Base-by-base conservation (phyloP, 495 filamentous ascomycete species). In the Hypoxylon crocopeplum region DNA sequence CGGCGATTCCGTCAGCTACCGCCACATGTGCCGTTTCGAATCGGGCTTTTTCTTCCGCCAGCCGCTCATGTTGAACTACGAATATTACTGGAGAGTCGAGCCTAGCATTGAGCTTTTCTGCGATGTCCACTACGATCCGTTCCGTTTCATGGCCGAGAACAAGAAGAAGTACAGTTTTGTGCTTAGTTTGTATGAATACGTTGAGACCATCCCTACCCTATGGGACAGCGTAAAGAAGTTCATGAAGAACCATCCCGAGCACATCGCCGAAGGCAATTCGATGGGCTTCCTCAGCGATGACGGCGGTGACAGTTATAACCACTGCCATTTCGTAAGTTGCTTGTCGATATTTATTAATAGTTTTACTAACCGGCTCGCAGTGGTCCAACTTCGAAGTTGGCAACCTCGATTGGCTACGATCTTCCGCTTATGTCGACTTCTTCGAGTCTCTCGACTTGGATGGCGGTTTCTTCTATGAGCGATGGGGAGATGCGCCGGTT, bases 361-460 rank as follows among this genome's bases (percentile, higher is more conserved):
- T 19, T 50, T 50, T 53, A 53, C 69, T 67, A 64, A 73, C 52
- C 4, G 7, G 12, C 10, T 20, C 29, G 0, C 49, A 92, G 89
- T 96, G 91, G 91, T 93, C 90, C 44, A 96, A 96, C 73, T 96
- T 96, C 59, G 91, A 96, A 72, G 84, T 96, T 52, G 91, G 90
- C 40, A 92, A 84, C 68, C 79, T 96, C 30, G 79, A 92, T 25
- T 95, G 91, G 89, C 82, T 93, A 40, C 82, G 91, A 52, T 91
- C 89, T 13, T 79, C 89, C 67, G 79, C 86, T 15, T 96, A 96
- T 70, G 75, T 82, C 13, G 90, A 93, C 71, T 96, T 83, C 72
- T 96, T 96, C 67, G 82, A 88, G 25, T 82, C 82, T 12, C 80
- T 96, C 24, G 91, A 96, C 67, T 75, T 81, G 40, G 89, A 92